Evolutionary conservation across 805 yeast genomes (phyloP).

Genomic region (Nakazawaea ishiwadae): DNA sequence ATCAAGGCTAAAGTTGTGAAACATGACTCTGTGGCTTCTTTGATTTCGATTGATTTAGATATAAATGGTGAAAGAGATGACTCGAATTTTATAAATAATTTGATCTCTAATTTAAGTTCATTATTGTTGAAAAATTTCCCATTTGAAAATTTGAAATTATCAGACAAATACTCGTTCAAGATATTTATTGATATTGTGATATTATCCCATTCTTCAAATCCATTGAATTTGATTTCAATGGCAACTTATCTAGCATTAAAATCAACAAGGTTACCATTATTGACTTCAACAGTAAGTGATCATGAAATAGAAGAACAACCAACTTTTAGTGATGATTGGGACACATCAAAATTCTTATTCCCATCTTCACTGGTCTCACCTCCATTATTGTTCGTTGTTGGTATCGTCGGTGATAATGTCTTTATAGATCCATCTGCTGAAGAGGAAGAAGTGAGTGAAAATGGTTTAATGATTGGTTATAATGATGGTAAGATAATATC

Average conservation of each 20-base stretch:
- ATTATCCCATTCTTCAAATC: slow-evolving; percentile 72
- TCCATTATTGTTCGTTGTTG: slow-evolving; percentile 73
- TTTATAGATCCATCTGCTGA: slow-evolving; percentile 84
- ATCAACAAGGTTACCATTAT: slow-evolving; percentile 69
- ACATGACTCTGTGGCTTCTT: slow-evolving; percentile 10
- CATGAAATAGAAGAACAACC: slow-evolving; percentile 80
- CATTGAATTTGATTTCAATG: slow-evolving; percentile 74
- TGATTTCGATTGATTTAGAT: slow-evolving; percentile 75
- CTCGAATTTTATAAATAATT: slow-evolving; percentile 58
- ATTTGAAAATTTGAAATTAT: slow-evolving; percentile 47
- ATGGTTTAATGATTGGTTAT: slow-evolving; percentile 75
- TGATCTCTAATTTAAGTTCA: slow-evolving; percentile 57
- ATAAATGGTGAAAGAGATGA: slow-evolving; percentile 80
- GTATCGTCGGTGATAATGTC: slow-evolving; percentile 64
- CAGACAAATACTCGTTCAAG: slow-evolving; percentile 72
- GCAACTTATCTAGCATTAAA: slow-evolving; percentile 78
- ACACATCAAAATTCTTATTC: slow-evolving; percentile 43
- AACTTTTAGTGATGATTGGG: slow-evolving; percentile 88
- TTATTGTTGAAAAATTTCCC: slow-evolving; percentile 52
- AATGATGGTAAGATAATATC: slow-evolving; percentile 61
- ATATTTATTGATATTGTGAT: slow-evolving; percentile 77
- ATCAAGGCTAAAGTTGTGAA: slow-evolving; percentile 77
- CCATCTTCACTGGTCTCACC: slow-evolving; percentile 39
- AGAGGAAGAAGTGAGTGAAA: slow-evolving; percentile 85
- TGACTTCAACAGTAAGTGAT: slow-evolving; percentile 65